A percentile compares a stretch with the other conserved stretches of the same genome.
phyloP scores from a whole-genome alignment of 345 rosid species.

The Hevea brasiliensis region DNA sequence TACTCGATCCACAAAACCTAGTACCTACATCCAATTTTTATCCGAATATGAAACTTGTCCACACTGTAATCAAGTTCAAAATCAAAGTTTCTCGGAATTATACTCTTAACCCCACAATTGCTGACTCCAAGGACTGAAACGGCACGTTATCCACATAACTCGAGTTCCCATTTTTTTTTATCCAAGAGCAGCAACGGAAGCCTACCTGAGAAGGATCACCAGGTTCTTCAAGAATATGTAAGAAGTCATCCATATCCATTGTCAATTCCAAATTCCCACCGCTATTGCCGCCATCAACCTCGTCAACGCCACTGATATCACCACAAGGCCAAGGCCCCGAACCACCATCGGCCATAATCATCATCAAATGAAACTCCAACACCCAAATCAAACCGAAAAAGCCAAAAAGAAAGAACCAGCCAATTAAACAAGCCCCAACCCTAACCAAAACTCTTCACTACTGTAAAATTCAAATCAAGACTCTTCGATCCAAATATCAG shows the following conservation, averaged over 20 bases:
- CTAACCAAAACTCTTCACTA: background rate
- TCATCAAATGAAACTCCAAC: background rate
- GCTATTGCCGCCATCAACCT: background rate
- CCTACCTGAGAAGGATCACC: slow-evolving; percentile 8
- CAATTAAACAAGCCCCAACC: background rate
- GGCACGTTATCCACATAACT: background rate
- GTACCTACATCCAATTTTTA: background rate
- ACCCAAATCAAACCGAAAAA: background rate
- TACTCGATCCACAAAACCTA: background rate
- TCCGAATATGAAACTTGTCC: background rate
- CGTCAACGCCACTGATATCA: slow-evolving; percentile 5
- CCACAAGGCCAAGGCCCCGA: background rate
- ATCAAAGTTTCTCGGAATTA: background rate
- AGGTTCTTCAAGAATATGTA: slow-evolving; percentile 16
- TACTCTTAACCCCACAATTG: background rate
- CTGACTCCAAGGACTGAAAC: background rate
- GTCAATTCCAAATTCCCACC: slow-evolving; percentile 9
- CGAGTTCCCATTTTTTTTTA: background rate
- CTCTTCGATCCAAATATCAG: background rate
- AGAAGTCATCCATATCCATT: slow-evolving; percentile 13
- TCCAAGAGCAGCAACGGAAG: background rate
- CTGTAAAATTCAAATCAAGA: background rate
- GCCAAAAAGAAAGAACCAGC: background rate
- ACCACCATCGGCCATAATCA: slow-evolving; percentile 7
- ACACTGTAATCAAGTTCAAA: background rate